phyloP scores from a whole-genome alignment of 805 yeast species.

The Schwanniomyces pseudopolymorphus region DNA sequence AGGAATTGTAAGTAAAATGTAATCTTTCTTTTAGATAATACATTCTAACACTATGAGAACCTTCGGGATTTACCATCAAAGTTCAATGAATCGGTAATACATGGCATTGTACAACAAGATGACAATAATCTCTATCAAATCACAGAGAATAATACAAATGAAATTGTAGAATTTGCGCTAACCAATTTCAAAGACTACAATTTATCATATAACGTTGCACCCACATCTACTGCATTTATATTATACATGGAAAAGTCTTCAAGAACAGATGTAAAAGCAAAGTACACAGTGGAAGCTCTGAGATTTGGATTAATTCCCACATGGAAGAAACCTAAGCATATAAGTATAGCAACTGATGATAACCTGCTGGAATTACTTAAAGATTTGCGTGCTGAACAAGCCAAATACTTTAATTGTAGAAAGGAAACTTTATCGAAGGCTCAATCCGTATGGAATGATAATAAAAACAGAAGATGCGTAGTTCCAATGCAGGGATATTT shows the following conservation, averaged over 20 bases:
- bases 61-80: constrained; percentile 25
- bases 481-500: constrained; percentile 82
- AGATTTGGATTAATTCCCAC: constrained; percentile 78
- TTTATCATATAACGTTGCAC: constrained; percentile 60
- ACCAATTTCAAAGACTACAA: constrained; percentile 10
- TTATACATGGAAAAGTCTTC: constrained; percentile 15
- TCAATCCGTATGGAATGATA: constrained; percentile 55
- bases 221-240: constrained; percentile 53
- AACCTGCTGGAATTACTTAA: constrained; percentile 22
- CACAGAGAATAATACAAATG: constrained; percentile 2
- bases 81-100: constrained; percentile 15
- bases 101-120: neutral
- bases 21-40: neutral
- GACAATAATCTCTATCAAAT: neutral
- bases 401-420: constrained; percentile 72
- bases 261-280: constrained; percentile 5
- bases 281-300: constrained; percentile 51
- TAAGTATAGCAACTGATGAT: constrained; percentile 14
- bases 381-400: constrained; percentile 34
- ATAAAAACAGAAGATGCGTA: constrained; percentile 59
- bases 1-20: constrained; percentile 34
- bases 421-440: constrained; percentile 54
- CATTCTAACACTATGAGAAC: constrained; percentile 12
- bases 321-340: constrained; percentile 54
- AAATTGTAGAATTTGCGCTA: neutral